These are phyloP conservation scores for Candida khao-thaluensis DNA, from an alignment of 805 yeast genomes.

Conservation along the genomic window DNA sequence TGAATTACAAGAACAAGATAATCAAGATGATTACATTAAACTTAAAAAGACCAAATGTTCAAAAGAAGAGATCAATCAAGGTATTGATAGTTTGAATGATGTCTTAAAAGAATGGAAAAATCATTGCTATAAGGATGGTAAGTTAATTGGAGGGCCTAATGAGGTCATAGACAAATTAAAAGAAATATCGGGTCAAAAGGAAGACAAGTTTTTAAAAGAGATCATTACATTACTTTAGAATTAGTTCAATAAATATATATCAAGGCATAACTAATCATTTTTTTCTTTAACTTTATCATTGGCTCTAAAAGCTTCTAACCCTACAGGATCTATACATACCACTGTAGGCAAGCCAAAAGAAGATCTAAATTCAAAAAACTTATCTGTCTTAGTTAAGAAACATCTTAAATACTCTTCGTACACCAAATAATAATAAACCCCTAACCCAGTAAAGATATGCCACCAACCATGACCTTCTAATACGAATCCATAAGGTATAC, in stretches of 20 bases:
- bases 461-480: conserved; percentile 98
- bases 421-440: conserved; percentile 82
- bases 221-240: conserved; percentile 33
- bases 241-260: neutral
- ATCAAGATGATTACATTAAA: conserved; percentile 40
- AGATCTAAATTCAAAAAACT: conserved; percentile 58
- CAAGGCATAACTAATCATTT: neutral
- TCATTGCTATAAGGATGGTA: conserved; percentile 34
- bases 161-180: conserved; percentile 42
- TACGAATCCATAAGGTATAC: conserved; percentile 82
- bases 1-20: conserved; percentile 67
- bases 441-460: conserved; percentile 85
- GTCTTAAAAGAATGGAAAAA: conserved; percentile 56
- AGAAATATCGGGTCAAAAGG: conserved; percentile 21
- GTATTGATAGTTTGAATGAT: conserved; percentile 48
- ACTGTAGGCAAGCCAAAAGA: conserved; percentile 59
- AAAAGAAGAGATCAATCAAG: conserved; percentile 51
- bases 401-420: conserved; percentile 75
- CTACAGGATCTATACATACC: conserved; percentile 24
- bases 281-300: neutral
- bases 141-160: conserved; percentile 28
- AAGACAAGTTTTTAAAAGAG: conserved; percentile 47
- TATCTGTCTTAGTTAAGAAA: conserved; percentile 57
- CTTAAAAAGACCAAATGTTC: conserved; percentile 52
- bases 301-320: conserved; percentile 20